Conservation (phyloP, 2,329 filamentous ascomycete species). For the Aureobasidium sp. region DNA sequence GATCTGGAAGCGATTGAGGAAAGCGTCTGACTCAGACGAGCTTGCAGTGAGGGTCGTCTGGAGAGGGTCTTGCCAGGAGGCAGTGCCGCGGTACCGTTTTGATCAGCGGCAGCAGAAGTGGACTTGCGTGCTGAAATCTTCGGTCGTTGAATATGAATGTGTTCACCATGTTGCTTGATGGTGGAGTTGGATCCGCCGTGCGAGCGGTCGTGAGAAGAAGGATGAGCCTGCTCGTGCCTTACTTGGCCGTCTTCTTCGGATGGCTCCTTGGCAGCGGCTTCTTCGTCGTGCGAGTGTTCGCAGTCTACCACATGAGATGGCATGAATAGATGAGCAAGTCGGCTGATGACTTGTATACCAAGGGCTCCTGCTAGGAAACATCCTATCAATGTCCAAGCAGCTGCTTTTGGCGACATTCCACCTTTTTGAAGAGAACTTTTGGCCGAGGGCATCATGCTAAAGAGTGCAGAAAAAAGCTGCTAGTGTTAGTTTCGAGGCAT, state of each 20-base stretch:
- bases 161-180: conserved; percentile 8
- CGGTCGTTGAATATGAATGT: background rate
- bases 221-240: conserved; percentile 23
- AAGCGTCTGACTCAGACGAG: conserved; percentile 36
- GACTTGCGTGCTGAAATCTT: background rate
- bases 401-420: conserved; percentile 56
- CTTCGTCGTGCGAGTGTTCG: conserved; percentile 61
- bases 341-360: conserved; percentile 66
- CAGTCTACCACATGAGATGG: conserved; percentile 76
- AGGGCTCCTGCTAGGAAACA: conserved; percentile 66
- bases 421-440: conserved; percentile 66
- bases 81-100: background rate
- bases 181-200: background rate
- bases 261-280: conserved; percentile 41
- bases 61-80: background rate
- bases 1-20: conserved; percentile 42
- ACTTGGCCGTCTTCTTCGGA: conserved; percentile 24
- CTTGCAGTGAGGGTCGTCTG: conserved; percentile 33
- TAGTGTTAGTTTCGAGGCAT: conserved; percentile 8
- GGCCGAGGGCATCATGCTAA: conserved; percentile 85
- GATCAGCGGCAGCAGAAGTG: background rate
- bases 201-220: conserved; percentile 8
- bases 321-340: conserved; percentile 63
- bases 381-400: conserved; percentile 60
- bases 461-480: conserved; percentile 83